Evolutionary conservation across 2,329 filamentous ascomycete species (phyloP), one percentile per base, ranked within the genome.

Genomic region (Spiromastix sp.): DNA sequence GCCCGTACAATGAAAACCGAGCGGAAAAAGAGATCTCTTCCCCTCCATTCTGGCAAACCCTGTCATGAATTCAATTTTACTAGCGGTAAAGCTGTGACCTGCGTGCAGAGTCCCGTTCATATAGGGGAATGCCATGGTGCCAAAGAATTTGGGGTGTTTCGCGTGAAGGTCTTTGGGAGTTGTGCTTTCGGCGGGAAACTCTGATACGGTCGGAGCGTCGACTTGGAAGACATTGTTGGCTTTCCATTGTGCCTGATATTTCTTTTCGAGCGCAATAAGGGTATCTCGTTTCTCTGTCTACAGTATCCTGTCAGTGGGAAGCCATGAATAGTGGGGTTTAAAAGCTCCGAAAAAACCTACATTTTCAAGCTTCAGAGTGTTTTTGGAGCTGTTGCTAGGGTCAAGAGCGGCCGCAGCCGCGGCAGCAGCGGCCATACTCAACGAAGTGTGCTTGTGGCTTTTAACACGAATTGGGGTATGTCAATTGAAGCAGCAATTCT

Each of bases 1-100:
- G 50, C 91, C 91, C 0, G 89, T 96, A 64, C 82, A 85, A 69
- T 98, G 91, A 67, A 86, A 98, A 20, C 89, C 91, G 54, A 91
- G 80, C 38, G 91, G 91, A 58, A 91, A 95, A 35, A 96, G 69
- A 38, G 80, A 72, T 35, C 81, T 73, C 68, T 89, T 89, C 53
- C 91, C 91, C 58, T 86, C 77, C 85, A 96, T 93, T 37, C 89
- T 74, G 30, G 82, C 80, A 55, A 85, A 87, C 28, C 89, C 85
- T 16, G 81, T 76, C 39, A 79, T 80, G 60, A 96, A 98, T 63
- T 98, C 91, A 49, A 94, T 78, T 64, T 98, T 98, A 54, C 76
- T 83, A 42, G 84, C 78, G 15, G 86, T 91, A 61, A 98, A 96
- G 48, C 78, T 81, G 67, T 98, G 91, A 15, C 91, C 91, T 20